Percentiles rank a stretch among this genome's conserved stretches.
These are phyloP conservation scores for Lepidium sativum DNA, from an alignment of 345 rosid species.

Conservation along the genomic window DNA sequence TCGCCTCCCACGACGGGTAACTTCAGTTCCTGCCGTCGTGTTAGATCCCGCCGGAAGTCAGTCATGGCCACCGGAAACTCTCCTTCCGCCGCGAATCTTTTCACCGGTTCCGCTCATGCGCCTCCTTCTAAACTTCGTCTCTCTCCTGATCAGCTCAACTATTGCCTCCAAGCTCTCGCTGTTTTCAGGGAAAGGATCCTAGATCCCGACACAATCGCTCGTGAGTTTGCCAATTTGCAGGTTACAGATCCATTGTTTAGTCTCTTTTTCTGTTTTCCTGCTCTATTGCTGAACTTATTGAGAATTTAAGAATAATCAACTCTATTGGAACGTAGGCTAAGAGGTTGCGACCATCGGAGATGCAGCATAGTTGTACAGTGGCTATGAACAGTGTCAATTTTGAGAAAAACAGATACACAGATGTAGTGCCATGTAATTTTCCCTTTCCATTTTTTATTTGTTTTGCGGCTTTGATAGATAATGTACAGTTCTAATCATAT, in stretches of 20 bases:
- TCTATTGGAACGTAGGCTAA: conserved; percentile 33
- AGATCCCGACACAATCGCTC: conserved; percentile 33
- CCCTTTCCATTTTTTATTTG: background rate
- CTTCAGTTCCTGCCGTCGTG: conserved; percentile 35
- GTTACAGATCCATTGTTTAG: conserved; percentile 23
- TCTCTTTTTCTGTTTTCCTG: background rate
- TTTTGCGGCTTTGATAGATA: background rate
- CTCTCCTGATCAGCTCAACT: conserved; percentile 45
- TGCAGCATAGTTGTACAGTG: conserved; percentile 42
- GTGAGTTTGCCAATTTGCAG: conserved; percentile 58
- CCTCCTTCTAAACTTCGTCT: conserved; percentile 51
- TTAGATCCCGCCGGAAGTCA: conserved; percentile 32
- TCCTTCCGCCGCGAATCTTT: background rate
- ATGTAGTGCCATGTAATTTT: conserved; percentile 63
- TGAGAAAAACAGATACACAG: conserved; percentile 64
- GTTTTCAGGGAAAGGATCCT: conserved; percentile 38
- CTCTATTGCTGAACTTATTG: background rate
- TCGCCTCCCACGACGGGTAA: conserved; percentile 52
- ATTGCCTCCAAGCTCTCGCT: conserved; percentile 58
- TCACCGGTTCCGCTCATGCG: conserved; percentile 29
- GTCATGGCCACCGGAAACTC: conserved; percentile 43
- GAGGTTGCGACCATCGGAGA: conserved; percentile 43
- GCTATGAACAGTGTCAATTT: conserved; percentile 46
- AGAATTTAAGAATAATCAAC: background rate
- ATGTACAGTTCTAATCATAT: background rate